Evolutionary conservation across 225 moss, liverwort and hornwort species (phyloP).

Genomic region (Marchantia paleacea): DNA sequence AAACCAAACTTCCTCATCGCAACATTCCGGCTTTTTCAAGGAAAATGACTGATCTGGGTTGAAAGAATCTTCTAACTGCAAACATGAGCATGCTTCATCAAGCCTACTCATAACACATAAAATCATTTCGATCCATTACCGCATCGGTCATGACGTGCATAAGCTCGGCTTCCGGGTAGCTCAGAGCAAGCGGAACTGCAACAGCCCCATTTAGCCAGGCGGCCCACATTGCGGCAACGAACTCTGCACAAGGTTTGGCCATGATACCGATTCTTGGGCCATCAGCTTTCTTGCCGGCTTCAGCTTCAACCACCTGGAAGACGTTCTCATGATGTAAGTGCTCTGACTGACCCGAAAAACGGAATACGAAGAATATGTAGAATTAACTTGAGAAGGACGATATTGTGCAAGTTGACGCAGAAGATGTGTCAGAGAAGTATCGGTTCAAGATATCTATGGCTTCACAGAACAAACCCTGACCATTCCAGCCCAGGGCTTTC

Average conservation of each 20-base stretch:
- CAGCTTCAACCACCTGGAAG: constrained; percentile 1
- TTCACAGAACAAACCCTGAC: background rate
- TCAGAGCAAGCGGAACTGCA: constrained; percentile 85
- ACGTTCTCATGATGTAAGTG: background rate
- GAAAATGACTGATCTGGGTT: no score
- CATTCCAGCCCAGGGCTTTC: background rate
- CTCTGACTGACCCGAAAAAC: background rate
- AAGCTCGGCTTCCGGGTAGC: constrained; percentile 82
- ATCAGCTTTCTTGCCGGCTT: constrained; percentile 26
- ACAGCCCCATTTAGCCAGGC: constrained; percentile 88
- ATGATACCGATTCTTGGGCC: constrained; percentile 78
- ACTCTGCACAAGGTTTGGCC: constrained; percentile 79
- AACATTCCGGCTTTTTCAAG: no score
- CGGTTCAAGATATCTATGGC: background rate
- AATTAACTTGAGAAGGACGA: background rate
- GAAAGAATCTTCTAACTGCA: no score
- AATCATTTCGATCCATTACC: constrained; percentile 31
- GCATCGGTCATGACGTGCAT: constrained; percentile 86
- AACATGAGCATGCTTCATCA: background rate
- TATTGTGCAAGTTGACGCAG: background rate
- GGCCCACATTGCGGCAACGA: constrained; percentile 82
- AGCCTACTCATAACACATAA: background rate
- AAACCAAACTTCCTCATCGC: background rate
- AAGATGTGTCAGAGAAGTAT: background rate
- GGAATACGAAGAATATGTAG: background rate